phyloP scores from a whole-genome alignment of 2,329 filamentous ascomycete species.

The Lachnellula arida region DNA sequence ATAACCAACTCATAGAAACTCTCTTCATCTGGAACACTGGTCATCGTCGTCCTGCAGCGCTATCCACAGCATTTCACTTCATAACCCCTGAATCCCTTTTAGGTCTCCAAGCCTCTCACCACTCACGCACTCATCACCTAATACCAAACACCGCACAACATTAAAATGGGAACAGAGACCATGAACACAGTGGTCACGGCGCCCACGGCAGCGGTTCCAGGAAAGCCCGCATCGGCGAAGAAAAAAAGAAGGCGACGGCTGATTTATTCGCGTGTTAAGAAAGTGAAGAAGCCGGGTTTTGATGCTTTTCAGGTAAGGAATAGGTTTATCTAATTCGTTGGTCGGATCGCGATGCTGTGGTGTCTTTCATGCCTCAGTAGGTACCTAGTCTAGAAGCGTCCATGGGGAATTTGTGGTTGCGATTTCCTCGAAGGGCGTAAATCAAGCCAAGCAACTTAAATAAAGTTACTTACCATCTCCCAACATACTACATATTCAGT shows the following conservation, averaged over 20 bases:
- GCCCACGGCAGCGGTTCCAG: neutral
- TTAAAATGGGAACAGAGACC: neutral
- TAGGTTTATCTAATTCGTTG: neutral
- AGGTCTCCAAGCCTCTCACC: too few relatives aligned
- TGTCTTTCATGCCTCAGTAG: neutral
- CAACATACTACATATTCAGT: too few relatives aligned
- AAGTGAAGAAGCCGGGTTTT: constrained; percentile 1
- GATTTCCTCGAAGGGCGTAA: too few relatives aligned
- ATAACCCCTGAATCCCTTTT: too few relatives aligned
- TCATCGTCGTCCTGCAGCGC: too few relatives aligned
- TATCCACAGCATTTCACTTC: too few relatives aligned
- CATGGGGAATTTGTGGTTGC: too few relatives aligned
- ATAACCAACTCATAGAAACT: too few relatives aligned
- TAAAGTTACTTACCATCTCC: neutral
- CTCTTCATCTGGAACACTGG: too few relatives aligned
- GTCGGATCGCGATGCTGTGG: neutral
- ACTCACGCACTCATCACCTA: too few relatives aligned
- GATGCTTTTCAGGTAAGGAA: constrained; percentile 10
- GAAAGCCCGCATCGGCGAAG: neutral
- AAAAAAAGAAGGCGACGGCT: neutral
- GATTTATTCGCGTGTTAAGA: neutral
- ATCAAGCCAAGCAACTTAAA: neutral
- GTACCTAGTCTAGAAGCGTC: neutral
- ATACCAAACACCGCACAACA: neutral
- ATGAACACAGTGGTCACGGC: neutral